Conservation (phyloP, 1,284 basidiomycete genomes). For the Puccinia novopanici region DNA sequence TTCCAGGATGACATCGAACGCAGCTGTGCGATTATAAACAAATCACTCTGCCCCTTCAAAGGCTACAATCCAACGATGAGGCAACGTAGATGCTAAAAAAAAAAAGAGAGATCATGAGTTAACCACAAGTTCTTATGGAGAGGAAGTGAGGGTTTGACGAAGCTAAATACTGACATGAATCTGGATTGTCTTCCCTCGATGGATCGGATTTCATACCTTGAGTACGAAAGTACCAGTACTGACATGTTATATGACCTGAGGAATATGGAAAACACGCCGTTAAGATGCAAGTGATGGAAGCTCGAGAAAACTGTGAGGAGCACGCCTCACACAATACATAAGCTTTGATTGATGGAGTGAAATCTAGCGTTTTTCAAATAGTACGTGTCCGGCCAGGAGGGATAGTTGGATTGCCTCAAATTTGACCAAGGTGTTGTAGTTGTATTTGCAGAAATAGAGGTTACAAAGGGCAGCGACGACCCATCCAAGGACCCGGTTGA, state of each 20-base stretch:
- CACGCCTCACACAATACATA: constrained; percentile 68
- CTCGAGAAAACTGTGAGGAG: background rate
- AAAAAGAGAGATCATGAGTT: constrained; percentile 54
- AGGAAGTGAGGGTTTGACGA: background rate
- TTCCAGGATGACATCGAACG: constrained; percentile 79
- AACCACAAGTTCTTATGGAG: constrained; percentile 30
- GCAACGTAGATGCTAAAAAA: constrained; percentile 57
- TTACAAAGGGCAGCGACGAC: constrained; percentile 68
- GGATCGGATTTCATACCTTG: constrained; percentile 69
- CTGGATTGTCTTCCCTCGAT: constrained; percentile 60
- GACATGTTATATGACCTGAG: constrained; percentile 75
- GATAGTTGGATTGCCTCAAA: constrained; percentile 88
- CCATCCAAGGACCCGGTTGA: constrained; percentile 77
- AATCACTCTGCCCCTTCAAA: constrained; percentile 85
- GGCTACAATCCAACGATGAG: constrained; percentile 75
- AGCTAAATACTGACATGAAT: background rate
- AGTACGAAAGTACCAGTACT: constrained; percentile 81
- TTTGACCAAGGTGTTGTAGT: constrained; percentile 71
- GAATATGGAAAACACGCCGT: background rate
- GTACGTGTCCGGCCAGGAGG: constrained; percentile 79
- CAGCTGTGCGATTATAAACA: constrained; percentile 81
- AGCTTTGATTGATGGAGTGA: constrained; percentile 83
- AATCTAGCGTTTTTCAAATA: constrained; percentile 82
- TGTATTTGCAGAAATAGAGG: constrained; percentile 69
- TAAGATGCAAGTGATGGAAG: background rate